phyloP scores from a whole-genome alignment of 2,329 filamentous ascomycete genomes.

The Penicillium sp. region DNA sequence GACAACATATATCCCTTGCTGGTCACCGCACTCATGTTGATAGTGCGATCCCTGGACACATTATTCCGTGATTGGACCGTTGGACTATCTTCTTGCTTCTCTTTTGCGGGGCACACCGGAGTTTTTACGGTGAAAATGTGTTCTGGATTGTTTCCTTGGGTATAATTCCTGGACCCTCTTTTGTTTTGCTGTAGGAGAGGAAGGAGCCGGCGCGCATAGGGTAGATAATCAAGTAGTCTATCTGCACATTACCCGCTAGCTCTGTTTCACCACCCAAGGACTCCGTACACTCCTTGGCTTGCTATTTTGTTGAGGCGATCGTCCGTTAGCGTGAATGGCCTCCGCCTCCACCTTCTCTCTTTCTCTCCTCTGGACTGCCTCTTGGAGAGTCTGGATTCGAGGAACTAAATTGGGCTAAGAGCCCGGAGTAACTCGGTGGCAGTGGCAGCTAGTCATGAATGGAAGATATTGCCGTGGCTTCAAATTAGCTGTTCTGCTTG shows the following conservation, averaged over 20 bases:
- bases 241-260: conserved; percentile 1
- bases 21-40: conserved; percentile 8
- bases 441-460: conserved; percentile 9
- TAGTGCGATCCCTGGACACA: conserved; percentile 17
- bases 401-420: background rate
- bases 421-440: conserved; percentile 25
- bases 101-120: conserved; percentile 14
- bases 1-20: conserved; percentile 22
- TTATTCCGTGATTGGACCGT: conserved; percentile 11
- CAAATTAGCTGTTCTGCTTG: background rate
- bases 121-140: conserved; percentile 14
- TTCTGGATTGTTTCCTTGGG: conserved; percentile 9
- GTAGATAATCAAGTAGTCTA: conserved; percentile 2
- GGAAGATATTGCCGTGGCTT: conserved; percentile 14
- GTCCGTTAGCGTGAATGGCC: conserved; percentile 3
- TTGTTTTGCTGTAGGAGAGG: background rate
- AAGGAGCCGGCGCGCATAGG: background rate
- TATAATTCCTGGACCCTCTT: conserved; percentile 12
- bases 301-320: conserved; percentile 10
- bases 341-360: background rate
- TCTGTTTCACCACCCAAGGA: background rate
- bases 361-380: background rate
- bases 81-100: conserved; percentile 8
- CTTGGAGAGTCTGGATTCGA: background rate
- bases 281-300: background rate